phyloP scores from a whole-genome alignment of 176 grass and related monocot species.

The sorghum (Sorghum bicolor) region DNA sequence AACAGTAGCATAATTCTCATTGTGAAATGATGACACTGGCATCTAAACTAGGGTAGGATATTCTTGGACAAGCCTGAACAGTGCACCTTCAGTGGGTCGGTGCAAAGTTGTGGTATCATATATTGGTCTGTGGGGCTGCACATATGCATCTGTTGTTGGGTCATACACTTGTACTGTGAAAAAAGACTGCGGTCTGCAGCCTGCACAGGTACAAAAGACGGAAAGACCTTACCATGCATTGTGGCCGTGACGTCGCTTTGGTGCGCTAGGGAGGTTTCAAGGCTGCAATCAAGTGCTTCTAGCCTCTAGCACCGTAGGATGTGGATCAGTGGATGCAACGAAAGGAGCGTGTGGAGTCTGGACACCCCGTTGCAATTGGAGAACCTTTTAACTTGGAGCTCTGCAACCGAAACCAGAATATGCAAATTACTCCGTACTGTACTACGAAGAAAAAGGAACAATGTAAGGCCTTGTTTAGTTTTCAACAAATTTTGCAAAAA shows the following conservation, averaged over 20 bases:
- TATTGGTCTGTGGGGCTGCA: background rate
- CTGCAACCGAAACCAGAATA: no score
- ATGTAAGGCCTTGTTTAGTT: no score
- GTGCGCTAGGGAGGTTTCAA: conserved; percentile 16
- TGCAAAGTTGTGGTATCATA: background rate
- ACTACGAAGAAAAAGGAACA: no score
- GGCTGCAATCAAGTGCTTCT: conserved; percentile 2
- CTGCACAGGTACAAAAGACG: background rate
- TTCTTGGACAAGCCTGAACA: background rate
- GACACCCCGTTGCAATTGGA: no score
- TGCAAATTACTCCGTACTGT: no score
- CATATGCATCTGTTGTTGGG: background rate
- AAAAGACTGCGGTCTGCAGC: background rate
- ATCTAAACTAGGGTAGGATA: background rate
- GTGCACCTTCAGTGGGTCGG: background rate
- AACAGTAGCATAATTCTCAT: no score
- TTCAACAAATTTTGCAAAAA: no score
- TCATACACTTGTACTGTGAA: background rate
- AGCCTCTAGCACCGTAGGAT: background rate
- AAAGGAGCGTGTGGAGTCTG: background rate
- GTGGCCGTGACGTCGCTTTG: background rate
- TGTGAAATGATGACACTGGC: no score
- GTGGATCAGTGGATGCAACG: background rate
- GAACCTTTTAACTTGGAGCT: no score
- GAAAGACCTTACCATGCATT: background rate